phyloP scores from a whole-genome alignment of 495 filamentous ascomycete genomes.

The Aspergillus kassunensis region DNA sequence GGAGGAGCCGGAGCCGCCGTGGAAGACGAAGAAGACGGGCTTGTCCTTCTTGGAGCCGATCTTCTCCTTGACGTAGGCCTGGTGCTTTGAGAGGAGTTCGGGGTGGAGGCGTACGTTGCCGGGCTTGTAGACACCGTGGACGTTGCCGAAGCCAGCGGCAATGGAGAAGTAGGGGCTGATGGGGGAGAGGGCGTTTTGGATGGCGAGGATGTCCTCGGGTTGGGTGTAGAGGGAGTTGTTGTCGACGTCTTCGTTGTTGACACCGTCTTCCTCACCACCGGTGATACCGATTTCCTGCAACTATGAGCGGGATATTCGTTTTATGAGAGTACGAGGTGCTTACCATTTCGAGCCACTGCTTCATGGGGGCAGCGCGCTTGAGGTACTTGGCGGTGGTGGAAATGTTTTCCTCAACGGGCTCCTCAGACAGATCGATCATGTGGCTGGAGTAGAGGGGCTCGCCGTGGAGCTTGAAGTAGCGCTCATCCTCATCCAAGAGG shows the following conservation, averaged over 20 bases:
- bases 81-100: slow-evolving; percentile 91
- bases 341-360: slow-evolving; percentile 99
- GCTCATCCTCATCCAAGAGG: slow-evolving; percentile 88
- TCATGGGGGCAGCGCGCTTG: slow-evolving; percentile 87
- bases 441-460: slow-evolving; percentile 92
- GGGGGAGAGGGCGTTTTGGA: slow-evolving; percentile 73
- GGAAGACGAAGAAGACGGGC: slow-evolving; percentile 98
- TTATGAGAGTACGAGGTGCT: slow-evolving; percentile 15
- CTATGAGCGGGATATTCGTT: no score
- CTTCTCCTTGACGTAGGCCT: slow-evolving; percentile 81
- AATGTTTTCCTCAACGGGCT: slow-evolving; percentile 85
- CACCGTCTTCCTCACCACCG: slow-evolving; percentile 92
- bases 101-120: slow-evolving; percentile 96
- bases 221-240: slow-evolving; percentile 97
- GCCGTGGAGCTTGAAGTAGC: slow-evolving; percentile 85
- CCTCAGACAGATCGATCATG: slow-evolving; percentile 97
- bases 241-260: slow-evolving; percentile 71
- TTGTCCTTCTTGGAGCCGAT: slow-evolving; percentile 63
- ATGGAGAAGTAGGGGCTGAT: slow-evolving; percentile 96
- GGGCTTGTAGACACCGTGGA: slow-evolving; percentile 98
- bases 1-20: slow-evolving; percentile 87
- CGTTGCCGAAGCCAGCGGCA: slow-evolving; percentile 97
- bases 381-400: slow-evolving; percentile 84
- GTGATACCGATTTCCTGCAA: slow-evolving; percentile 81
- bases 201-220: slow-evolving; percentile 88